Base-by-base conservation (phyloP, 2,329 filamentous ascomycete genomes). In the Cercospora canescens region DNA sequence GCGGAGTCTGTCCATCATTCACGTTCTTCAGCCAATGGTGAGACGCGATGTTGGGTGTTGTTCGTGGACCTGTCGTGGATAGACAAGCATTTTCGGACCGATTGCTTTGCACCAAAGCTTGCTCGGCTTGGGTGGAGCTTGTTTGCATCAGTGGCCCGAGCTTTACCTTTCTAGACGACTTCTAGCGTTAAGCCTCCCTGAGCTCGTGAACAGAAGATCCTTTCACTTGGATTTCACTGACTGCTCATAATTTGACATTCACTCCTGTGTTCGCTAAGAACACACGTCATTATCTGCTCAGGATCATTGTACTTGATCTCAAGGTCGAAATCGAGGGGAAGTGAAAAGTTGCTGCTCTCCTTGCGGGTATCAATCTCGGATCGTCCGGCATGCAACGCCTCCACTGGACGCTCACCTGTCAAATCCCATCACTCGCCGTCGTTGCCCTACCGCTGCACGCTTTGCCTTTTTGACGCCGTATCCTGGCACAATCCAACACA, bases 11-110 rank as follows among this genome's bases (percentile, higher is more conserved):
- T 6, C 26, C 39, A 48, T 35, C 21, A 16, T 32, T 34, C 52
- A 55, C 52, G 18, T 55, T 16, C 9, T 30, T 34, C 2, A 30
- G 18, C 58, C 58, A 60, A 60, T 60, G 39, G 24, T 24, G 41
- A 24, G 16, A 14, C 30, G 26, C 24, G 24, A 12, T 60, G 41
- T 35, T 12, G 16, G 26, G 18, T 21, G 28, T 18, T 16, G 28
- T 55, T 55, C 52, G 52, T 32, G 26, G 52, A 55, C n/a, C 28
- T 35, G 28, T 35, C 58, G 32, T 41, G 30, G 21, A 60, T 39
- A 34, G 48, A 64, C 56, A 65, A 65, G 63, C 63, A 63, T 60
- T 63, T 18, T 59, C 64, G 60, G 64, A 24, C 60, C 64, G 64
- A 66, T 58, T 62, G 24, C 52, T 56, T 65, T 35, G 52, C 28